These are phyloP conservation scores for Uncinocarpus reesii DNA, from an alignment of 2,329 filamentous ascomycete species.

Conservation along the genomic window DNA sequence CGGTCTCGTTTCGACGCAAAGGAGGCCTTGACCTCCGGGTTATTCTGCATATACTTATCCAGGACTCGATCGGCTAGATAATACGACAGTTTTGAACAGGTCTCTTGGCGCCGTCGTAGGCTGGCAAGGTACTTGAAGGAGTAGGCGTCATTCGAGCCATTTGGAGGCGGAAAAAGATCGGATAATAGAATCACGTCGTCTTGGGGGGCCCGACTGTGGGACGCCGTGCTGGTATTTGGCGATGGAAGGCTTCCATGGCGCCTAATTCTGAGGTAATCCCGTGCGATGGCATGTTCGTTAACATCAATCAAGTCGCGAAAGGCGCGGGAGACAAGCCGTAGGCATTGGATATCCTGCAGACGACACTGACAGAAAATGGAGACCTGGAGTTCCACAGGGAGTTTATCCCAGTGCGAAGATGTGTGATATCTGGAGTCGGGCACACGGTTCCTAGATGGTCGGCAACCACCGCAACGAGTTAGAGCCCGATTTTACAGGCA, in stretches of 20 bases:
- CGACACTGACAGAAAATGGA: slow-evolving; percentile 34
- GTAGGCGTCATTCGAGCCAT: slow-evolving; percentile 27
- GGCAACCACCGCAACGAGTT: neutral
- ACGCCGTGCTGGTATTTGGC: slow-evolving; percentile 27
- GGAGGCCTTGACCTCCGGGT: slow-evolving; percentile 24
- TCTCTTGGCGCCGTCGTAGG: slow-evolving; percentile 30
- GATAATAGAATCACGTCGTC: slow-evolving; percentile 37
- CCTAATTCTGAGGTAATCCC: slow-evolving; percentile 33
- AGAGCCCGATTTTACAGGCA: neutral
- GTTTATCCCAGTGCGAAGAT: slow-evolving; percentile 30
- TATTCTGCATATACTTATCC: slow-evolving; percentile 29
- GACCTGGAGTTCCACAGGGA: slow-evolving; percentile 36
- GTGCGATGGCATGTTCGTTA: slow-evolving; percentile 34
- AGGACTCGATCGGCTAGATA: slow-evolving; percentile 36
- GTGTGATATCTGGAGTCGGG: slow-evolving; percentile 9
- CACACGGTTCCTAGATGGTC: neutral
- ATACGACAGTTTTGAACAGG: slow-evolving; percentile 32
- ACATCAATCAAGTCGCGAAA: slow-evolving; percentile 29
- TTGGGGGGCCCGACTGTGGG: slow-evolving; percentile 33
- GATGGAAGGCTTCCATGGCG: slow-evolving; percentile 36
- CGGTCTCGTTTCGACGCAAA: slow-evolving; percentile 29
- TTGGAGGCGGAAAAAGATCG: slow-evolving; percentile 34
- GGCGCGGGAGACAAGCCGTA: slow-evolving; percentile 33
- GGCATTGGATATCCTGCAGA: slow-evolving; percentile 27
- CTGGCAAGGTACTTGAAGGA: slow-evolving; percentile 34